Evolutionary conservation across 805 yeast species (phyloP).

Genomic region (Candida loeiensis): DNA sequence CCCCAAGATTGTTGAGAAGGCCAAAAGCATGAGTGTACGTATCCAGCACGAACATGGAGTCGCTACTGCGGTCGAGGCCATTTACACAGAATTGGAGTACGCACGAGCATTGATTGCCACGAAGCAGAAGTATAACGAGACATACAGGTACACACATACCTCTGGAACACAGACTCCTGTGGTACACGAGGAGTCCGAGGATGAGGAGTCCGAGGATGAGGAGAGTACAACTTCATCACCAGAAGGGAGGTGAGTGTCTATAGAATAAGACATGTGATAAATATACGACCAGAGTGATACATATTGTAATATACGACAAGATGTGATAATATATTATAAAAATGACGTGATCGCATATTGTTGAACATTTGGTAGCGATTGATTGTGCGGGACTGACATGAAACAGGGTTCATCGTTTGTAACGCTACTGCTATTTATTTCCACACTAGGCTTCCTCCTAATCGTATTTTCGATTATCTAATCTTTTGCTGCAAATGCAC

Average conservation of each 20-base stretch:
- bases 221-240: too few relatives aligned
- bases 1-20: constrained; percentile 62
- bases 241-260: too few relatives aligned
- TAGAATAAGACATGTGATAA: too few relatives aligned
- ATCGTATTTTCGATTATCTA: too few relatives aligned
- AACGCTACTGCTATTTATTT: neutral
- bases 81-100: constrained; percentile 79
- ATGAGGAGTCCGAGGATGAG: constrained; percentile 13
- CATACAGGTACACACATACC: constrained; percentile 13
- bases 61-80: constrained; percentile 63
- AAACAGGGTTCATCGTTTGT: too few relatives aligned
- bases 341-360: too few relatives aligned
- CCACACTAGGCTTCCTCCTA: neutral
- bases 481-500: constrained; percentile 3
- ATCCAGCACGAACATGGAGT: constrained; percentile 82
- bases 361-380: too few relatives aligned
- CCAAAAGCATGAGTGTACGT: constrained; percentile 55
- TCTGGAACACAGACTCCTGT: constrained; percentile 29
- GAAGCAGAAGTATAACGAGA: constrained; percentile 39
- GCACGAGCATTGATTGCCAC: constrained; percentile 54
- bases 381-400: too few relatives aligned
- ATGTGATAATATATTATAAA: too few relatives aligned
- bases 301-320: neutral
- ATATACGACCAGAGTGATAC: neutral
- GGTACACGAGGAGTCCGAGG: constrained; percentile 17